Conservation (phyloP, 2,329 filamentous ascomycete species). For the Albophoma yamanashiensis region DNA sequence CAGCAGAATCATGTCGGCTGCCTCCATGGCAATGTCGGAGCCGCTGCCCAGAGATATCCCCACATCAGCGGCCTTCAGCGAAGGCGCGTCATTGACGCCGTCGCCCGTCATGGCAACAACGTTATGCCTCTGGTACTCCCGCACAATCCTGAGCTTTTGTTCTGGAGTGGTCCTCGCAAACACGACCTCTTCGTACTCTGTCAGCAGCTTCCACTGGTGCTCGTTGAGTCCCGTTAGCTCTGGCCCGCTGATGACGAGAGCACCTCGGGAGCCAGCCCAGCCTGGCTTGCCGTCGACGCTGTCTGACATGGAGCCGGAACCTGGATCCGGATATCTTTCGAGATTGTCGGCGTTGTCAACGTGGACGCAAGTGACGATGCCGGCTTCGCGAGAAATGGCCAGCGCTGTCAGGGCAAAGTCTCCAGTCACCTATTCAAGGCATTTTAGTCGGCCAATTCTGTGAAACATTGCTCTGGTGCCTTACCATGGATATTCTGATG, state of each 20-base stretch:
- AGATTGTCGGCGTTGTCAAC: conserved; percentile 47
- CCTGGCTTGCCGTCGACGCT: conserved; percentile 12
- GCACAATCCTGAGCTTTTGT: conserved; percentile 72
- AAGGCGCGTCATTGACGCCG: conserved; percentile 78
- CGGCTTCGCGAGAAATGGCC: conserved; percentile 61
- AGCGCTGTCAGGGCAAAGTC: conserved; percentile 67
- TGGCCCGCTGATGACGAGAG: conserved; percentile 53
- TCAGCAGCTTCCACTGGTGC: conserved; percentile 57
- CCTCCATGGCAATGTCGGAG: conserved; percentile 73
- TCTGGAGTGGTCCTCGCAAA: conserved; percentile 69
- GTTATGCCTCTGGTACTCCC: conserved; percentile 55
- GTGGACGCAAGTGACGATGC: conserved; percentile 50
- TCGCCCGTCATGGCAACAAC: conserved; percentile 80
- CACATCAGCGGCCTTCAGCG: conserved; percentile 69
- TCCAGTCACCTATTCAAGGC: conserved; percentile 47
- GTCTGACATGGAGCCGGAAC: conserved; percentile 1
- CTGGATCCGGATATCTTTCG: conserved; percentile 17
- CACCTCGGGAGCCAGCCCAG: conserved; percentile 16
- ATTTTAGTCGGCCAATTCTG: neutral
- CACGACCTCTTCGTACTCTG: conserved; percentile 57
- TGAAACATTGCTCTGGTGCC: neutral
- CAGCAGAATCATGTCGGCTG: conserved; percentile 71
- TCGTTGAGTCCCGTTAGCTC: conserved; percentile 57
- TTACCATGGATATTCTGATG: conserved; percentile 67
- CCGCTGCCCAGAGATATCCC: conserved; percentile 75